Percentiles rank a stretch among this genome's conserved stretches.
These are phyloP conservation scores for Penicillium antarcticum DNA, from an alignment of 495 filamentous ascomycete species.

Conservation along the genomic window DNA sequence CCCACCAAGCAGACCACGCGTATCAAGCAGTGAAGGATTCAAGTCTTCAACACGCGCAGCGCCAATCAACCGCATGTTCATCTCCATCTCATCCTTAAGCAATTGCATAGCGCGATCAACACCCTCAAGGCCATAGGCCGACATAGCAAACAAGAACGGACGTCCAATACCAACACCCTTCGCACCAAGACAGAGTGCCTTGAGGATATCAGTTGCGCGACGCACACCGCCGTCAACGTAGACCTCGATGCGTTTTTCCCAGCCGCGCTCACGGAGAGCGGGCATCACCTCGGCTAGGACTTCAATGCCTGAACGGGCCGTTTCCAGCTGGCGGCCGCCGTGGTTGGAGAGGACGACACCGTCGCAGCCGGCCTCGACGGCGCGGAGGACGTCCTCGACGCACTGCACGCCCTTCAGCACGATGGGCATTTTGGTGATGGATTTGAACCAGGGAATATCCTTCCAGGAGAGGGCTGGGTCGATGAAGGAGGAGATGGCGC, in stretches of 20 bases:
- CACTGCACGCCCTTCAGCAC: conserved; percentile 95
- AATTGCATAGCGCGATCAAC: conserved; percentile 92
- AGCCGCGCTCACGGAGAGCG: conserved; percentile 75
- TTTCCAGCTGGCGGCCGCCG: conserved; percentile 95
- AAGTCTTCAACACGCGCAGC: conserved; percentile 69
- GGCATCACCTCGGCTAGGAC: conserved; percentile 97
- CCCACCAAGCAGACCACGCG: conserved; percentile 60
- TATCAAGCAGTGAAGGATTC: conserved; percentile 75
- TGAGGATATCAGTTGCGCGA: conserved; percentile 91
- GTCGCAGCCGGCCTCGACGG: conserved; percentile 78
- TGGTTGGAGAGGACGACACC: conserved; percentile 97
- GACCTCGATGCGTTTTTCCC: conserved; percentile 82
- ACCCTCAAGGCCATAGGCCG: conserved; percentile 80
- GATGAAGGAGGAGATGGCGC: conserved; percentile 93
- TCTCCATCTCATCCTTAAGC: conserved; percentile 97
- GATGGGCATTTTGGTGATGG: conserved; percentile 94
- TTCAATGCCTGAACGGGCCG: conserved; percentile 86
- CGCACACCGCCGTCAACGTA: conserved; percentile 90
- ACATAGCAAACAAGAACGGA: conserved; percentile 96
- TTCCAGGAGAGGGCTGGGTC: conserved; percentile 88
- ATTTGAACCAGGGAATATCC: conserved; percentile 91
- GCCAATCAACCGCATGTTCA: conserved; percentile 96
- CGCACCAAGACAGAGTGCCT: conserved; percentile 90
- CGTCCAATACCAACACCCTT: conserved; percentile 91
- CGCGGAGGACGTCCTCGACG: conserved; percentile 88